Evolutionary conservation across 176 grass and related monocot species (phyloP).

Genomic region (Bothriochloa decipiens): DNA sequence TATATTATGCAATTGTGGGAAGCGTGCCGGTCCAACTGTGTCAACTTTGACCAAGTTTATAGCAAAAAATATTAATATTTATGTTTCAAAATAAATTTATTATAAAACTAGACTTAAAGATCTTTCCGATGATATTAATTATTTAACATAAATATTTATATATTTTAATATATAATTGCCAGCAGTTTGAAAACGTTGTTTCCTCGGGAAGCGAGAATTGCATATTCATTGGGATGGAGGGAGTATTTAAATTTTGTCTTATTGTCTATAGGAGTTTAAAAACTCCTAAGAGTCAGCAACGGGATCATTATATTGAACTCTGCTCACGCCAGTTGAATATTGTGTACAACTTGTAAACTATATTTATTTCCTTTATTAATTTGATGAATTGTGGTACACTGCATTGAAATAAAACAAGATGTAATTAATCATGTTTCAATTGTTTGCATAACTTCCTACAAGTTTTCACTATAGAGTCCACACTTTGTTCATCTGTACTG

Average conservation of each 20-base stretch:
- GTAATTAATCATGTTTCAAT: neutral
- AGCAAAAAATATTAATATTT: no score
- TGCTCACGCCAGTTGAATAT: neutral
- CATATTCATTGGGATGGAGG: no score
- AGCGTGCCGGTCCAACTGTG: no score
- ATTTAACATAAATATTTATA: no score
- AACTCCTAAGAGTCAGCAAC: neutral
- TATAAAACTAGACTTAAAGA: no score
- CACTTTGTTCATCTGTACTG: neutral
- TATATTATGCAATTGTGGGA: no score
- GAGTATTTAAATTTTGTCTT: neutral
- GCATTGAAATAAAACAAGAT: constrained; percentile 16
- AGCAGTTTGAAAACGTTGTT: no score
- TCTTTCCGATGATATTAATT: no score
- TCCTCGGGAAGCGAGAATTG: no score
- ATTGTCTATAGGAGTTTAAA: neutral
- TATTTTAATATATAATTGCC: no score
- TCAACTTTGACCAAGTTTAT: no score
- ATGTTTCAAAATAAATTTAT: no score
- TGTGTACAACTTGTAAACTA: neutral
- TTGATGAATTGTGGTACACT: neutral
- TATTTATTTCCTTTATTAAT: neutral
- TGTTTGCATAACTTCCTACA: neutral
- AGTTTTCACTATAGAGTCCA: neutral
- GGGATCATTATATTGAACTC: neutral